phyloP scores from a whole-genome alignment of 805 yeast genomes.

The Myxozyma melibiosi region DNA sequence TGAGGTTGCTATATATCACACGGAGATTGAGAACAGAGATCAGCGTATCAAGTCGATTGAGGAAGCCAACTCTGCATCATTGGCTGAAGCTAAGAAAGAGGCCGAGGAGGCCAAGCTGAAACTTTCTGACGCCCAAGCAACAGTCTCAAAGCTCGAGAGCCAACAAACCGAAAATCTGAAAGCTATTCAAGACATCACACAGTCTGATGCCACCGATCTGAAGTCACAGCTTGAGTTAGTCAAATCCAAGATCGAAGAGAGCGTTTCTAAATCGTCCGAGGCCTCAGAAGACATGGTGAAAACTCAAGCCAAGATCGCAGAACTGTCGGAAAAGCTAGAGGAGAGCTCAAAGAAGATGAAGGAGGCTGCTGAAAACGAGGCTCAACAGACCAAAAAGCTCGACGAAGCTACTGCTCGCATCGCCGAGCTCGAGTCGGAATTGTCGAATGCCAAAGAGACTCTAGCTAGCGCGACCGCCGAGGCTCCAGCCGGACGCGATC shows the following conservation, averaged over 20 bases:
- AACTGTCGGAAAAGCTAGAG: constrained; percentile 24
- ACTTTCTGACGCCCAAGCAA: not conserved
- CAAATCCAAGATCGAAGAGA: not conserved
- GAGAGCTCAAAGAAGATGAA: not conserved
- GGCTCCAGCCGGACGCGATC: not conserved
- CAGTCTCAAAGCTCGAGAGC: not conserved
- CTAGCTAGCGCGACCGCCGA: not conserved
- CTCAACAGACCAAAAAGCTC: not conserved
- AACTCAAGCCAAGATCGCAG: constrained; percentile 4
- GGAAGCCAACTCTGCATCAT: not conserved
- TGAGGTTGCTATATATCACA: constrained; percentile 1
- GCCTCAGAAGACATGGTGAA: not conserved
- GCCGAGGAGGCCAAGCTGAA: constrained; percentile 1
- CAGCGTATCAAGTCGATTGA: constrained; percentile 1
- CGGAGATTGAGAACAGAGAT: constrained; percentile 20
- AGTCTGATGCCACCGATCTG: constrained; percentile 30
- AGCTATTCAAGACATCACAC: constrained; percentile 11
- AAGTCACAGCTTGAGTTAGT: constrained; percentile 16
- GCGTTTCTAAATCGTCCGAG: not conserved
- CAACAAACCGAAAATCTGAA: not conserved
- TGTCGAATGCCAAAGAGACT: not conserved
- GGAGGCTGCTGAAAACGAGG: not conserved
- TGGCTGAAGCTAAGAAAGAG: not conserved
- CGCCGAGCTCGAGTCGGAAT: constrained; percentile 23
- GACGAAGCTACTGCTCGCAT: constrained; percentile 9